phyloP scores from a whole-genome alignment of 331 rosid species.

The Malus hybrid region DNA sequence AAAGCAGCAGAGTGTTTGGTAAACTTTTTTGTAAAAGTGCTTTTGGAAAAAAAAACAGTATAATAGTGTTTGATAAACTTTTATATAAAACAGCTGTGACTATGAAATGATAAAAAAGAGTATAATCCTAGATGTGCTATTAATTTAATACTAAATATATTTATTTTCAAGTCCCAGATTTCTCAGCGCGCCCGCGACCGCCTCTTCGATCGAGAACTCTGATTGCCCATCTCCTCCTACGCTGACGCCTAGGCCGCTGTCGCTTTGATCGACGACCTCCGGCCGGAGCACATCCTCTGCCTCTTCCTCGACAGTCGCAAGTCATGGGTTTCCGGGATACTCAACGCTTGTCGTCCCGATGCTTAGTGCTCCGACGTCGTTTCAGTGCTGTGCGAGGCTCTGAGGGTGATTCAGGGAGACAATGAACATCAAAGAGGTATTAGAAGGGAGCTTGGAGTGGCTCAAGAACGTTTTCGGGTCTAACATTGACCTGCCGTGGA shows the following conservation, averaged over 20 bases:
- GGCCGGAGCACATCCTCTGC: slow-evolving; percentile 51
- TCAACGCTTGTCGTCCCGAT: slow-evolving; percentile 36
- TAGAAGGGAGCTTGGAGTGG: slow-evolving; percentile 92
- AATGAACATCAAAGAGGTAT: slow-evolving; percentile 77
- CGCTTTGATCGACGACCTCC: slow-evolving; percentile 67
- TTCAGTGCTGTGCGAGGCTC: slow-evolving; percentile 66
- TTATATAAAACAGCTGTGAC: no score
- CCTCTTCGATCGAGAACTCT: slow-evolving; percentile 31
- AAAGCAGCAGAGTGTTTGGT: no score
- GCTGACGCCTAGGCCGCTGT: slow-evolving; percentile 87
- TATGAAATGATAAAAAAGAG: no score
- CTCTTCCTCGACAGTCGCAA: slow-evolving; percentile 77
- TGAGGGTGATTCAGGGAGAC: slow-evolving; percentile 91
- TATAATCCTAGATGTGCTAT: no score
- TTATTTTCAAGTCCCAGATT: slow-evolving; percentile 64
- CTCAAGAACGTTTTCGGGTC: slow-evolving; percentile 91
- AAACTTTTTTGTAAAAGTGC: no score
- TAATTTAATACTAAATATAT: no score
- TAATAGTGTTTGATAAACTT: no score
- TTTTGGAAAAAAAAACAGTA: no score
- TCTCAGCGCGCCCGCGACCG: slow-evolving; percentile 89
- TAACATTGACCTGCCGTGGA: slow-evolving; percentile 93
- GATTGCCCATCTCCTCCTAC: slow-evolving; percentile 46
- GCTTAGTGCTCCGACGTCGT: slow-evolving; percentile 47
- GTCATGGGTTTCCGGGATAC: slow-evolving; percentile 60